Base-by-base conservation (phyloP, 73 alveolate genomes). In the Stentor roeselii region DNA sequence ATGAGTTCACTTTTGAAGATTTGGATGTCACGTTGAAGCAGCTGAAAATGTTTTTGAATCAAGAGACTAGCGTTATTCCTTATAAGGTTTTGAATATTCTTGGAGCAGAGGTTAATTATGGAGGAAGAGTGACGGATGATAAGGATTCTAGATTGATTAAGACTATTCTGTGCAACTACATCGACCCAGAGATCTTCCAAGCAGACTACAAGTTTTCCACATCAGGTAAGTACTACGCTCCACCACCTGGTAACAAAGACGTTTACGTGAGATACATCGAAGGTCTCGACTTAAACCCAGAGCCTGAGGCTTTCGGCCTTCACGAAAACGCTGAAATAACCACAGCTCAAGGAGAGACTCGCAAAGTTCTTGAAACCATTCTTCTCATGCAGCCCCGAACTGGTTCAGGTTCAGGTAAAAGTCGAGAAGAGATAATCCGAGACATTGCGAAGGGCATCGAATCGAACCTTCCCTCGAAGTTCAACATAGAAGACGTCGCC, bases 91-190 rank as follows among this genome's bases (percentile, higher is more conserved):
- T 98, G 59, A 97, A 97, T 88, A 97, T 93, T 93, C 87, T 98
- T 84, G 99, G 99, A 30, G 99, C 99, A 60, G 99, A 97, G 90
- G 97, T 98, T 76, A 98, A 98, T 90, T 98, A 98, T 84, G 99
- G 99, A 4, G 99, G 99, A 3, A 95, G 99, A 78, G 99, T 98
- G n/a, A 98, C 99, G 2, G 99, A 98, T 84, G 99, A 98, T 85
- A 97, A 97, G 87, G 99, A 96, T 90, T 85, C 88, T 80, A 89
- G 99, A 75, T 86, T 96, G 84, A 95, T 95, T 78, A 95, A 87
- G 88, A 97, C 99, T 59, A 98, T 98, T 78, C 90, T 98, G 83
- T 95, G 90, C 58, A 94, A 98, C 58, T 98, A 97, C 88, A 91
- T 98, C 59, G 91, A 95, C 59, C 96, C 98, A 14, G 95, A 94